Evolutionary conservation across 2,329 filamentous ascomycete genomes (phyloP).

Genomic region (Curvularia spicifera): DNA sequence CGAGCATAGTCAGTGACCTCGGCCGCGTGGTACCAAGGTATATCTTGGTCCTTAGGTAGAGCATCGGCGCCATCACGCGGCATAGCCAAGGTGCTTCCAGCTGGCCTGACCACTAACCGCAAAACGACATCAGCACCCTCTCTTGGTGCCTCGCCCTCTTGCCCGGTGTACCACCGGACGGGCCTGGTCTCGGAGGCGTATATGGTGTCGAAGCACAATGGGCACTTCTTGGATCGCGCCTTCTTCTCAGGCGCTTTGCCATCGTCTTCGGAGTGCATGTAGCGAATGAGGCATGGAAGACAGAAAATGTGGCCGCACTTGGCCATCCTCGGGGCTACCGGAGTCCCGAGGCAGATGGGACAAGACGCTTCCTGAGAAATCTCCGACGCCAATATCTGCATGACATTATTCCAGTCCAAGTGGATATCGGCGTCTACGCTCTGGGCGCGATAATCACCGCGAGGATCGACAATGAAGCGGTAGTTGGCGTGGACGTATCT

Average conservation of each 20-base stretch:
- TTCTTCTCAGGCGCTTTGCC: slow-evolving; percentile 68
- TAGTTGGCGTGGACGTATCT: slow-evolving; percentile 96
- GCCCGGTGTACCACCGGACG: slow-evolving; percentile 87
- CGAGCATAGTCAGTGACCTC: slow-evolving; percentile 94
- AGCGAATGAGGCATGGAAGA: slow-evolving; percentile 88
- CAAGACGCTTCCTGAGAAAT: slow-evolving; percentile 89
- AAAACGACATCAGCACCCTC: slow-evolving; percentile 90
- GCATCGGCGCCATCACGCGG: slow-evolving; percentile 81
- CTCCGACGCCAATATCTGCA: slow-evolving; percentile 89
- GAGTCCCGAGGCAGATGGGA: slow-evolving; percentile 91
- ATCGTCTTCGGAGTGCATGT: slow-evolving; percentile 86
- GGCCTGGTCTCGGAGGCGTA: slow-evolving; percentile 89
- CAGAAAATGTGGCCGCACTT: slow-evolving; percentile 98
- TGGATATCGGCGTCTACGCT: slow-evolving; percentile 86
- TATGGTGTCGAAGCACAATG: slow-evolving; percentile 93
- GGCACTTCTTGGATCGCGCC: slow-evolving; percentile 89
- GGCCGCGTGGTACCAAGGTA: slow-evolving; percentile 94
- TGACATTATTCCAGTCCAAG: slow-evolving; percentile 86
- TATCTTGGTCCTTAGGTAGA: slow-evolving; percentile 71
- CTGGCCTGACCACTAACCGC: slow-evolving; percentile 79
- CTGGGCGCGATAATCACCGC: slow-evolving; percentile 78
- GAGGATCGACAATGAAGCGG: slow-evolving; percentile 89
- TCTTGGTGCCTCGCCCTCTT: slow-evolving; percentile 79
- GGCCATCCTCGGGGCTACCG: slow-evolving; percentile 94
- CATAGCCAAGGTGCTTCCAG: slow-evolving; percentile 83